Percentiles rank a stretch among this genome's conserved stretches.
Evolutionary conservation across 192 early-diverging fungal genomes (phyloP).

Genomic region (Mortierella antarctica): DNA sequence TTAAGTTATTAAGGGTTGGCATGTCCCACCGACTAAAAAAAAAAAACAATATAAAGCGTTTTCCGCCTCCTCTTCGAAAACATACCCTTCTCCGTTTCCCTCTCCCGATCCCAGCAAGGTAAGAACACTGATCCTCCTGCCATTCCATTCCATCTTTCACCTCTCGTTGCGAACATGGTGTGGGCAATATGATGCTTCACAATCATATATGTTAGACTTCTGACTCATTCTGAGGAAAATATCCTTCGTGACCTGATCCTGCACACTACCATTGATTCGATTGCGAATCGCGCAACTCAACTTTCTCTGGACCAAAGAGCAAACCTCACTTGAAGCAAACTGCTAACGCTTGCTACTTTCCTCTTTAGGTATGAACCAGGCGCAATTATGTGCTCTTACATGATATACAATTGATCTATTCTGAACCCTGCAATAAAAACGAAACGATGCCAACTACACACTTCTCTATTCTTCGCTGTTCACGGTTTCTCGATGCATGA

Average conservation of each 20-base stretch:
- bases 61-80: not conserved
- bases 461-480: too few relatives aligned
- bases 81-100: not conserved
- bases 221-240: constrained; percentile 37
- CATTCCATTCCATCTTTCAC: not conserved
- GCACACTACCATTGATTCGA: not conserved
- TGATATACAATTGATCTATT: too few relatives aligned
- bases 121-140: not conserved
- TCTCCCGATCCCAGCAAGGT: not conserved
- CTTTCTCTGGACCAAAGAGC: too few relatives aligned
- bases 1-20: too few relatives aligned
- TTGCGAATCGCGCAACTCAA: too few relatives aligned
- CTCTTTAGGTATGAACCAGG: too few relatives aligned
- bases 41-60: not conserved
- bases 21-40: not conserved
- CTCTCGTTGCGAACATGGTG: not conserved
- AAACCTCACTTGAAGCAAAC: too few relatives aligned
- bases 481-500: too few relatives aligned
- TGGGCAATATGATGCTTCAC: constrained; percentile 48
- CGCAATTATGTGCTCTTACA: too few relatives aligned
- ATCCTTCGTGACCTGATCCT: constrained; percentile 46
- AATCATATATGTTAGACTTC: constrained; percentile 52
- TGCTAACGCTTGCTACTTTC: too few relatives aligned
- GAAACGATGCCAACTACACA: too few relatives aligned
- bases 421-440: too few relatives aligned